Conservation (phyloP, 2,329 filamentous ascomycete genomes). For the Fusarium poae region DNA sequence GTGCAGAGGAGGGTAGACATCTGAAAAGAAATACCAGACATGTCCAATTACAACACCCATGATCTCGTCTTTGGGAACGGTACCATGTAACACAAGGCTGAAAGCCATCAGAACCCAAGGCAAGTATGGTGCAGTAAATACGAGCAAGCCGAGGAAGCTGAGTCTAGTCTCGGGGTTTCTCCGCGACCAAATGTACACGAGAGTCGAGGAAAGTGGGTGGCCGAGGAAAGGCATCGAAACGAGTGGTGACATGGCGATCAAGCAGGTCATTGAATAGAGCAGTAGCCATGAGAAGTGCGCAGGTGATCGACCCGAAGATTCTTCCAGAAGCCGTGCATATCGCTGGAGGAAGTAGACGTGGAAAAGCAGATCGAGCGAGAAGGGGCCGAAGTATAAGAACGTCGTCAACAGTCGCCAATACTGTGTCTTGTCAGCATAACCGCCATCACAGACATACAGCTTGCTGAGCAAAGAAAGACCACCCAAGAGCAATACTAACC, state of each 20-base stretch:
- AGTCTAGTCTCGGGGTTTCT: slow-evolving; percentile 92
- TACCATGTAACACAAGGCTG: slow-evolving; percentile 89
- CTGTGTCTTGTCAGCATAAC: slow-evolving; percentile 60
- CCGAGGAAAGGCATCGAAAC: slow-evolving; percentile 94
- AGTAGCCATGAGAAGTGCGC: slow-evolving; percentile 97
- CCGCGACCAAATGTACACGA: slow-evolving; percentile 98
- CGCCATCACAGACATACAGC: background rate
- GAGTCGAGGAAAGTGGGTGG: slow-evolving; percentile 89
- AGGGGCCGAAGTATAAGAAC: slow-evolving; percentile 96
- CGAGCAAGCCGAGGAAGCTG: slow-evolving; percentile 87
- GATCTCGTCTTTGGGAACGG: slow-evolving; percentile 93
- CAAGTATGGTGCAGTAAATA: slow-evolving; percentile 93
- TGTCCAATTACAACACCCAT: slow-evolving; percentile 95
- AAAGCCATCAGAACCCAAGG: slow-evolving; percentile 97
- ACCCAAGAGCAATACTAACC: slow-evolving; percentile 64
- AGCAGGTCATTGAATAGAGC: slow-evolving; percentile 82
- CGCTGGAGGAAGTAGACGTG: slow-evolving; percentile 98
- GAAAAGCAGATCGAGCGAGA: slow-evolving; percentile 94
- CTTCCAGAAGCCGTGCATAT: slow-evolving; percentile 94
- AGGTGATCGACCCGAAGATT: slow-evolving; percentile 90
- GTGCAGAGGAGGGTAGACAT: slow-evolving; percentile 94
- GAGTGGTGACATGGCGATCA: slow-evolving; percentile 85
- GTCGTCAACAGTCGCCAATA: slow-evolving; percentile 98
- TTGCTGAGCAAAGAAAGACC: background rate
- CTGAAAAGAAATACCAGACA: slow-evolving; percentile 97